Base-by-base conservation (phyloP, 495 filamentous ascomycete genomes). In the Annulohypoxylon bovei region DNA sequence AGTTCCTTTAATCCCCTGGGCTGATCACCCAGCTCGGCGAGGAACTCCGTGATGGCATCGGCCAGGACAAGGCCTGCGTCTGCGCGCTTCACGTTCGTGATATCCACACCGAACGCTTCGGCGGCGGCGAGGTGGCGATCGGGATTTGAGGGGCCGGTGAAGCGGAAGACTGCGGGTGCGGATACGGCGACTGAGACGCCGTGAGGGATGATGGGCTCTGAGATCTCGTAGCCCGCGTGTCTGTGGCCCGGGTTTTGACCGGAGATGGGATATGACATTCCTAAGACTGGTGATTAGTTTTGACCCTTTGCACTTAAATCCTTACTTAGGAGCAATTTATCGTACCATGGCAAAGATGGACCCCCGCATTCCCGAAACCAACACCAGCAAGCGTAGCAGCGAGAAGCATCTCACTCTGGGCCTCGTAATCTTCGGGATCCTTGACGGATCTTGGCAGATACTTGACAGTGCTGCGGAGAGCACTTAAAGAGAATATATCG, bases 321-420 rank as follows among this genome's bases (percentile, higher is more conserved):
- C 20, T 7, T 3, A 16, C 16, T 14, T 2, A 9, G 25, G 11
- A 50, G 3, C 20, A 70, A 2, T 40, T 0, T 37, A 44, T 65
- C 78, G 50, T 75, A 85, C 85, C 95, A 75, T 99, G 95, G 81
- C 95, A 99, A 4, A 99, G 84, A 81, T 99, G 95, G 1, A 99
- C 95, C 37, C 95, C 95, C 1, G 95, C 95, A 76, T 99, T 99
- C 25, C 95, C 95, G 79, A 98, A 99, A 0, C 95, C 95, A 1
- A 99, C 93, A 12, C 95, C 95, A 0, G 95, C 95, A 0, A 99
- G 82, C 0, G 95, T 98, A 0, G 95, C 93, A 2, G 95, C 95
- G 8, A 98, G 89, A 8, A 98, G 85, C 95, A 99, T 99, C 81
- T 98, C 86, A 7, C 84, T 88, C 81, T 98, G 95, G 0, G 95